Evolutionary conservation across 768 basidiomycete genomes (phyloP).

Genomic region (Podaxis pistillaris): DNA sequence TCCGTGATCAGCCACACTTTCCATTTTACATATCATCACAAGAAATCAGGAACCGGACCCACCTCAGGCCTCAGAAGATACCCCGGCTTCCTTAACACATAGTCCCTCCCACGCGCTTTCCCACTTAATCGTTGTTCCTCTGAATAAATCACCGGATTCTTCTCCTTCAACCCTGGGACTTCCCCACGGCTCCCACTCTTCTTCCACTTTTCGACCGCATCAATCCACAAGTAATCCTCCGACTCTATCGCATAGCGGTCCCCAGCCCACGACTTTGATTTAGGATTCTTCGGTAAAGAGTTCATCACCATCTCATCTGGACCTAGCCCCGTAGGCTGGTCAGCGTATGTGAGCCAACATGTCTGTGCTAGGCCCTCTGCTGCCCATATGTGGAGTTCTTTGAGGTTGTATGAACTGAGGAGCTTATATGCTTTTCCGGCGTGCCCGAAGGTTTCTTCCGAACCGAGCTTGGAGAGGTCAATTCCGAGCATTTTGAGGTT

Average conservation of each 20-base stretch:
- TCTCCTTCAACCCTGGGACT: slow-evolving; percentile 53
- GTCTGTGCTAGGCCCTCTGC: slow-evolving; percentile 73
- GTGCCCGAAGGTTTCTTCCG: slow-evolving; percentile 31
- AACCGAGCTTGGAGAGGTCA: slow-evolving; percentile 40
- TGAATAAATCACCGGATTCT: slow-evolving; percentile 36
- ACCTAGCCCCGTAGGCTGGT: slow-evolving; percentile 65
- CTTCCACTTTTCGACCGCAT: slow-evolving; percentile 49
- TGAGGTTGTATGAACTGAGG: slow-evolving; percentile 48
- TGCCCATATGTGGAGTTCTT: slow-evolving; percentile 70
- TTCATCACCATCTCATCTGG: slow-evolving; percentile 57
- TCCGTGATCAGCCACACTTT: slow-evolving; percentile 1
- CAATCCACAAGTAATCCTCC: slow-evolving; percentile 42
- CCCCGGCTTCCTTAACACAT: slow-evolving; percentile 38
- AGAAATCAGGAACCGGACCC: slow-evolving; percentile 19
- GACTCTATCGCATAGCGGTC: slow-evolving; percentile 12
- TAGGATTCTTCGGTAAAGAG: not conserved
- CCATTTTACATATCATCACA: not conserved
- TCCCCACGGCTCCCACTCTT: slow-evolving; percentile 40
- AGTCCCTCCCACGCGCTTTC: slow-evolving; percentile 45
- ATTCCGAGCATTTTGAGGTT: slow-evolving; percentile 48
- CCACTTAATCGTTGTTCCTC: slow-evolving; percentile 26
- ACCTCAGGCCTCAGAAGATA: slow-evolving; percentile 77
- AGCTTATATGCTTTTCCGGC: slow-evolving; percentile 33
- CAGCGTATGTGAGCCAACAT: slow-evolving; percentile 71
- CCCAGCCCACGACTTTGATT: not conserved